phyloP scores from a whole-genome alignment of 2,329 filamentous ascomycete genomes.

The Penicillium concentricum region DNA sequence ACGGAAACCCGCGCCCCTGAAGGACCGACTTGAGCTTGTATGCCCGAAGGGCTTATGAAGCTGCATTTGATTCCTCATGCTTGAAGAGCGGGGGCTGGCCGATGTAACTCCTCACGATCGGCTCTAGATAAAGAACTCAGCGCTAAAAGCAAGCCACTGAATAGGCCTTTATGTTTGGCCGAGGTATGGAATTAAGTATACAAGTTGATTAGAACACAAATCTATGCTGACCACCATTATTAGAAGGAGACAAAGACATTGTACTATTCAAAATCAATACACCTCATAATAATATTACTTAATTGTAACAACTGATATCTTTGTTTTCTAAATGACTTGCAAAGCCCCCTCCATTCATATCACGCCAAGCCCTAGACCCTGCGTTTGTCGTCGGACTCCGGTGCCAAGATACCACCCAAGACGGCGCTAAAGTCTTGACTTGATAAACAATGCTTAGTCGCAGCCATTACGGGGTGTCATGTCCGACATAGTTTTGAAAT shows the following conservation, averaged over 20 bases:
- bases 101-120: slow-evolving; percentile 5
- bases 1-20: slow-evolving; percentile 18
- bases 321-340: neutral
- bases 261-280: too few species aligned
- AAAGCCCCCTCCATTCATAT: neutral
- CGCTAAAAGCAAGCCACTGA: neutral
- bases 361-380: slow-evolving; percentile 15
- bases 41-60: neutral
- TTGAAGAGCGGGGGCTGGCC: neutral
- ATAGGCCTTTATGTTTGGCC: neutral
- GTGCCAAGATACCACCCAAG: slow-evolving; percentile 24
- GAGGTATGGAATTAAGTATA: neutral
- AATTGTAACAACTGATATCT: neutral
- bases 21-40: neutral
- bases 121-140: neutral
- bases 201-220: neutral
- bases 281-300: neutral
- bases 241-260: neutral
- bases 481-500: neutral
- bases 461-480: neutral
- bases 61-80: neutral
- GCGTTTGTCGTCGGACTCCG: slow-evolving; percentile 18
- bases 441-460: slow-evolving; percentile 4
- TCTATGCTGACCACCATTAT: neutral
- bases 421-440: slow-evolving; percentile 10